phyloP scores from a whole-genome alignment of 495 filamentous ascomycete species.

The Penicillium malachiteum region DNA sequence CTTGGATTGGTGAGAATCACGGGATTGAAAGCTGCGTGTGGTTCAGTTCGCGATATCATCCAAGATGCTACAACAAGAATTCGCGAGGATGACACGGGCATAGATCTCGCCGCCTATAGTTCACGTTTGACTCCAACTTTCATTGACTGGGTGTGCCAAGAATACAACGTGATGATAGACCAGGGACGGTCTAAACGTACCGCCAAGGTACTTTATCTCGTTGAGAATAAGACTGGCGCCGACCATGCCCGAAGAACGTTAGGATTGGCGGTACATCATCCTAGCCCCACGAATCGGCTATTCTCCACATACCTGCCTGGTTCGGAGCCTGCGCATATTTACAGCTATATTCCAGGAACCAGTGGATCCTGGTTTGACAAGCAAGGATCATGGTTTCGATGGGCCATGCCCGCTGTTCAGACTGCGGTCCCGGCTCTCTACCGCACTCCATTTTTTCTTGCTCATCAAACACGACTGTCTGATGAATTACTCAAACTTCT shows the following conservation, averaged over 20 bases:
- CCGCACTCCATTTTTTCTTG: slow-evolving; percentile 29
- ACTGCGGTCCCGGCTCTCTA: slow-evolving; percentile 6
- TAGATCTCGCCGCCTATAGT: slow-evolving; percentile 14
- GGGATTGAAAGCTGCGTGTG: slow-evolving; percentile 36
- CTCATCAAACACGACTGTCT: slow-evolving; percentile 34
- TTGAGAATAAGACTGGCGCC: slow-evolving; percentile 32
- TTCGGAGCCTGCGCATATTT: slow-evolving; percentile 21
- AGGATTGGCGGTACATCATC: slow-evolving; percentile 30
- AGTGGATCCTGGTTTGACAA: slow-evolving; percentile 33
- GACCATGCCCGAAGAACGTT: slow-evolving; percentile 38
- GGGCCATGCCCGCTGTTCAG: slow-evolving; percentile 32
- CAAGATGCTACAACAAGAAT: slow-evolving; percentile 37
- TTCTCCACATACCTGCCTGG: slow-evolving; percentile 42
- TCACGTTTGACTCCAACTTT: slow-evolving; percentile 22
- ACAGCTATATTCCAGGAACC: slow-evolving; percentile 19
- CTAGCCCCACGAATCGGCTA: slow-evolving; percentile 16
- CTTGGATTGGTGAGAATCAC: slow-evolving; percentile 41
- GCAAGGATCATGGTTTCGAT: slow-evolving; percentile 42
- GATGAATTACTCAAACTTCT: slow-evolving; percentile 39
- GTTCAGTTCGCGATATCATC: slow-evolving; percentile 42
- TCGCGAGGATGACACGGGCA: slow-evolving; percentile 25
- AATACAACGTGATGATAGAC: slow-evolving; percentile 31
- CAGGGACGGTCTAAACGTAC: slow-evolving; percentile 5
- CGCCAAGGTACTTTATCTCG: slow-evolving; percentile 33
- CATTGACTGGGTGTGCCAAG: slow-evolving; percentile 35